Evolutionary conservation across 768 basidiomycete genomes (phyloP), one percentile per base, ranked within the genome.

Genomic region (Termitomyces heimii): DNA sequence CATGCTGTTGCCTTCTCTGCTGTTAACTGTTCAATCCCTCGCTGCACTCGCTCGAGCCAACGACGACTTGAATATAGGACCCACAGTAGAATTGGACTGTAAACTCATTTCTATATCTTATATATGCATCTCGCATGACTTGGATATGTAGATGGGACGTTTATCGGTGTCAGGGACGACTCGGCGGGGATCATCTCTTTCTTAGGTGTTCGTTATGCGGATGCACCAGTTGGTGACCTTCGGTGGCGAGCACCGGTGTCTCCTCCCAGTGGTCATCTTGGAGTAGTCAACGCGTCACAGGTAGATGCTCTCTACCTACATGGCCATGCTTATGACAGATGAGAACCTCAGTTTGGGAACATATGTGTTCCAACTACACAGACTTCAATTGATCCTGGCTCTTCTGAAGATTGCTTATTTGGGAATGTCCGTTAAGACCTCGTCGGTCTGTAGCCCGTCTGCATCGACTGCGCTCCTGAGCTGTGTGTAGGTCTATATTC

Each of bases 401-500:
- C 68, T 31, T 70, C 72, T 9, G 77, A 78, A 60, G 77, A 78
- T 51, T 78, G 77, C 56, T 63, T 78, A 2, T 78, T 75, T 54
- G 73, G 71, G 49, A 78, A 78, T 63, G 77, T 76, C 14, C 16
- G 35, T 50, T 7, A 2, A 50, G n/a, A 51, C 37, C 24, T 4
- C 22, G 8, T 8, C 20, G 1, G 6, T 16, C 35, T 35, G 50
- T 4, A 39, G 4, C 8, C 22, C 2, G 13, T 22, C 18, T 35
- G 26, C 18, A 28, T 49, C 34, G 12, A 32, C 28, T n/a, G 18
- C 29, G 9, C 9, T 18, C 7, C 39, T 40, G 8, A 12, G 18
- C 34, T 29, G 10, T 31, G 29, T 29, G 9, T 42, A 76, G 75
- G 68, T 76, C 37, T 72, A 67, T 42, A 59, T 74, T 42, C 74